Evolutionary conservation across 2,329 filamentous ascomycete genomes (phyloP).

Genomic region (Hirsutella thompsonii): DNA sequence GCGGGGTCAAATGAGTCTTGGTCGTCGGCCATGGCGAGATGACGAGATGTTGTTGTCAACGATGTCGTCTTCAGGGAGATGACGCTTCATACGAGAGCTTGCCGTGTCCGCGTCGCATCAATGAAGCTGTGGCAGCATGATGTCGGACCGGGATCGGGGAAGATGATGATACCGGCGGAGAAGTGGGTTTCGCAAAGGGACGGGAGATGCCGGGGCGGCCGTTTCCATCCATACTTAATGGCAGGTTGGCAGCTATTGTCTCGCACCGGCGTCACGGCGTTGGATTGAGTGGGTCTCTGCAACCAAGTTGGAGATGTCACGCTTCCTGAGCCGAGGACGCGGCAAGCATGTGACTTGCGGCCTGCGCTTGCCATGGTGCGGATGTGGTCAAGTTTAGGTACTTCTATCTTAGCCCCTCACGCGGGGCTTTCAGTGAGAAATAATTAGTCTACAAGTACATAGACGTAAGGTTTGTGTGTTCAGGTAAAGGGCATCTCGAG

Average conservation of each 20-base stretch:
- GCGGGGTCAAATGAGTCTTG: slow-evolving; percentile 16
- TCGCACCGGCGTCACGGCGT: background rate
- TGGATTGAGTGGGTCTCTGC: background rate
- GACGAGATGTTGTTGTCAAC: no score
- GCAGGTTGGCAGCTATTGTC: background rate
- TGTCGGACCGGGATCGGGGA: background rate
- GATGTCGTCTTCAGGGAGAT: no score
- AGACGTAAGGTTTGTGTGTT: no score
- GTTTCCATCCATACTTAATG: background rate
- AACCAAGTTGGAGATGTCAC: background rate
- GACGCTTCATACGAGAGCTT: background rate
- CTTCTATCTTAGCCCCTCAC: no score
- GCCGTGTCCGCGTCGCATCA: background rate
- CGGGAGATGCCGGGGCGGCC: background rate
- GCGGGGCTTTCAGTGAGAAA: no score
- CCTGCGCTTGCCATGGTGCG: background rate
- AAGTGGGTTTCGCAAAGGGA: background rate
- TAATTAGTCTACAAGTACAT: no score
- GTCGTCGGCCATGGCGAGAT: slow-evolving; percentile 16
- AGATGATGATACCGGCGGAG: background rate
- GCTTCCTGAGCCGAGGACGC: background rate
- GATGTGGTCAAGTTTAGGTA: no score
- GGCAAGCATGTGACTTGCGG: background rate
- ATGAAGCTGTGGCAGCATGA: background rate
- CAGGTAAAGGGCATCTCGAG: no score